Percentiles rank a stretch among this genome's conserved stretches.
These are phyloP conservation scores for Ustilago vetiveriae DNA, from an alignment of 1,284 basidiomycete species.

Conservation along the genomic window DNA sequence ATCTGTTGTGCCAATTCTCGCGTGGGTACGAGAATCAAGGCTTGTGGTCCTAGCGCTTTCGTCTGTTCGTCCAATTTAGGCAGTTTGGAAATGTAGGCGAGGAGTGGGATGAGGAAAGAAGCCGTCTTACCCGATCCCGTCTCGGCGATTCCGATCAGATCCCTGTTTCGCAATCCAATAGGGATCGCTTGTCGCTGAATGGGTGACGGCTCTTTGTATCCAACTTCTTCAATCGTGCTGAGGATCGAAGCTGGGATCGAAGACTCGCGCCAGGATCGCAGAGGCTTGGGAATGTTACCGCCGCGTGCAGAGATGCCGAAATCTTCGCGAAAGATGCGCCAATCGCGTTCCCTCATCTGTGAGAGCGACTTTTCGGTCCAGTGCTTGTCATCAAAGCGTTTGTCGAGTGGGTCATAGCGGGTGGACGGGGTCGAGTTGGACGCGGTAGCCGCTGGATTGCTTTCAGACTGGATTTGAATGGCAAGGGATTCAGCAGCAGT, in stretches of 20 bases:
- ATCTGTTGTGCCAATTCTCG: conserved; percentile 98
- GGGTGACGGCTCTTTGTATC: conserved; percentile 94
- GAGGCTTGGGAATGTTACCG: conserved; percentile 88
- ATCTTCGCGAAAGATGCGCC: conserved; percentile 98
- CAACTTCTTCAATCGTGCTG: conserved; percentile 85
- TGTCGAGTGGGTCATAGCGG: conserved; percentile 20
- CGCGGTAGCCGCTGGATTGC: neutral
- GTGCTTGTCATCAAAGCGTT: conserved; percentile 77
- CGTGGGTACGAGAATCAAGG: conserved; percentile 92
- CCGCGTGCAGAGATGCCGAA: conserved; percentile 91
- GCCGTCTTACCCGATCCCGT: conserved; percentile 96
- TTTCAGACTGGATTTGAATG: conserved; percentile 9
- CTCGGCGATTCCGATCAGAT: conserved; percentile 97
- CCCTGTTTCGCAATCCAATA: conserved; percentile 92
- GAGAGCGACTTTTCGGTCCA: conserved; percentile 93
- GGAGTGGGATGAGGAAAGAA: conserved; percentile 98
- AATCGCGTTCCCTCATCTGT: conserved; percentile 98
- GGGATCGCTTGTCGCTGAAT: conserved; percentile 99
- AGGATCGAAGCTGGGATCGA: conserved; percentile 81
- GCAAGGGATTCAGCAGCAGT: conserved; percentile 48
- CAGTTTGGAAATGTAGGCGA: conserved; percentile 87
- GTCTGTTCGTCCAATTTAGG: conserved; percentile 88
- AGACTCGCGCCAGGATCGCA: conserved; percentile 91
- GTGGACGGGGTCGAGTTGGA: conserved; percentile 1
- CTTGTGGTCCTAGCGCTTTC: conserved; percentile 89